Evolutionary conservation across 2,329 filamentous ascomycete species (phyloP).

Genomic region (Trichophaea hybrida): DNA sequence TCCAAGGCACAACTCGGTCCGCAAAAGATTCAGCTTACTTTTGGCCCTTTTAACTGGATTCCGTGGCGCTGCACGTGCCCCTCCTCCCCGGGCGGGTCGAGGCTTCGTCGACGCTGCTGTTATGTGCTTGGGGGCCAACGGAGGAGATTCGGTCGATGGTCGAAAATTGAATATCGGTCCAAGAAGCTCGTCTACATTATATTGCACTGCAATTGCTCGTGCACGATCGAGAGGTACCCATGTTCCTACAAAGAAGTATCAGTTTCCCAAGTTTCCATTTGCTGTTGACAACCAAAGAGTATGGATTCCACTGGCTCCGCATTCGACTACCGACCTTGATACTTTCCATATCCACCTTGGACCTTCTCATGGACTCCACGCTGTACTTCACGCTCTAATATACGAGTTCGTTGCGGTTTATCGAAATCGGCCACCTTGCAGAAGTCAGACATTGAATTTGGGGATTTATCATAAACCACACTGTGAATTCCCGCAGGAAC

Average conservation of each 20-base stretch:
- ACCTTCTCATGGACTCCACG: slow-evolving; percentile 96
- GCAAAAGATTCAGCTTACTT: background rate
- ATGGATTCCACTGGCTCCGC: slow-evolving; percentile 15
- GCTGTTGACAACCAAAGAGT: background rate
- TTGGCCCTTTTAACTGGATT: background rate
- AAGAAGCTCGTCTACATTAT: slow-evolving; percentile 72
- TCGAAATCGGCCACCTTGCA: slow-evolving; percentile 61
- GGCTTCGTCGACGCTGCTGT: slow-evolving; percentile 45
- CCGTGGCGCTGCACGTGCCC: slow-evolving; percentile 4
- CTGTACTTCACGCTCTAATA: slow-evolving; percentile 90
- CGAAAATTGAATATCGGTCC: slow-evolving; percentile 79
- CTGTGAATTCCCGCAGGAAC: background rate
- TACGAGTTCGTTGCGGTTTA: slow-evolving; percentile 86
- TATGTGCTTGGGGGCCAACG: slow-evolving; percentile 84
- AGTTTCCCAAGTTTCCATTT: background rate
- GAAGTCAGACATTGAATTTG: too few relatives aligned
- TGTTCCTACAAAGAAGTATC: slow-evolving; percentile 47
- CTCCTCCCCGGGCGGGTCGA: slow-evolving; percentile 31
- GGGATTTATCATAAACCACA: background rate
- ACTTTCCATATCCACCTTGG: slow-evolving; percentile 96
- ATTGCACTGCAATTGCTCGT: slow-evolving; percentile 67
- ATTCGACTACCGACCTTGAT: slow-evolving; percentile 53
- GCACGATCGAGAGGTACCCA: slow-evolving; percentile 86
- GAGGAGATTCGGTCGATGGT: slow-evolving; percentile 72
- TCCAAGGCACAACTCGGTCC: background rate